Evolutionary conservation across 2,329 filamentous ascomycete species (phyloP).

Genomic region (Ophioceras dolichostomum): DNA sequence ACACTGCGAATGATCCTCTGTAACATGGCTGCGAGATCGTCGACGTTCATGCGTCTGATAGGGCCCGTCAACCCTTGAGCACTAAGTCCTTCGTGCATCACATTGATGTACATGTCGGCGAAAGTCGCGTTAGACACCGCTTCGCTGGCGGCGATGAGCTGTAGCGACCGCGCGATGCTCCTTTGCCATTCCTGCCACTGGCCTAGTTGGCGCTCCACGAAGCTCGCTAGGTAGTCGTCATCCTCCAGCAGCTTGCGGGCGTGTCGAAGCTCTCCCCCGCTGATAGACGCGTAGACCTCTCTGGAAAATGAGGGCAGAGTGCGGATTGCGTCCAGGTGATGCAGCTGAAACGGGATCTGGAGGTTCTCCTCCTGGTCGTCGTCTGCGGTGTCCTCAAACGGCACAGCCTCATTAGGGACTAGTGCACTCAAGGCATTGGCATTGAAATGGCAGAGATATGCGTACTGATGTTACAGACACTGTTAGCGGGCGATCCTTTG

Average conservation of each 20-base stretch:
- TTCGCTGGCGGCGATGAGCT: conserved; percentile 28
- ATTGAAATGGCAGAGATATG: conserved; percentile 79
- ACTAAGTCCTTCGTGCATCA: conserved; percentile 41
- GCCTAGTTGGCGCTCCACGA: conserved; percentile 17
- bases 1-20: conserved; percentile 23
- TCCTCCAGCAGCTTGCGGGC: conserved; percentile 47
- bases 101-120: conserved; percentile 46
- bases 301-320: conserved; percentile 56
- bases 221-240: conserved; percentile 38
- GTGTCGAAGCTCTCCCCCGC: conserved; percentile 22
- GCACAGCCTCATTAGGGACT: conserved; percentile 25
- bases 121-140: conserved; percentile 25
- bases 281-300: conserved; percentile 35
- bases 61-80: conserved; percentile 39
- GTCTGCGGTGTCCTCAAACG: conserved; percentile 7
- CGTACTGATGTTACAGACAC: conserved; percentile 39
- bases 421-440: conserved; percentile 63
- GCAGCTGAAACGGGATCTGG: conserved; percentile 37
- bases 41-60: conserved; percentile 47
- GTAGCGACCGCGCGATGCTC: conserved; percentile 34
- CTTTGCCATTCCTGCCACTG: conserved; percentile 17
- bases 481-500: too few species aligned
- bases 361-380: conserved; percentile 16
- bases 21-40: conserved; percentile 17
- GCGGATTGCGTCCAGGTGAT: conserved; percentile 56